Percentiles rank a stretch among this genome's conserved stretches.
Conservation (phyloP, 2,329 filamentous ascomycete species). For the Xylaria sp. region DNA sequence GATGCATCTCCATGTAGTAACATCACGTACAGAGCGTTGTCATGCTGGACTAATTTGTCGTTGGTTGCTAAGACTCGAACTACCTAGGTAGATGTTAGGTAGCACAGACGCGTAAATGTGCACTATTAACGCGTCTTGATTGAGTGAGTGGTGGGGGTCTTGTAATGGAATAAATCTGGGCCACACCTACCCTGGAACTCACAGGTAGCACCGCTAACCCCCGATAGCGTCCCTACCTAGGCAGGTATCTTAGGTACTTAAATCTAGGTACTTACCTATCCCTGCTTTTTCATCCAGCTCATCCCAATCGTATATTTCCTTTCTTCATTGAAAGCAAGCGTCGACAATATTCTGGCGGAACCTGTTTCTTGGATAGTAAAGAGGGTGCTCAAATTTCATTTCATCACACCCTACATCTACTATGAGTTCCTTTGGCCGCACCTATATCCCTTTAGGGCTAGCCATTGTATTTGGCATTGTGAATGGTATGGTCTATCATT, state of each 20-base stretch:
- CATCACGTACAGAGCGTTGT: slow-evolving; percentile 15
- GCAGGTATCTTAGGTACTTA: neutral
- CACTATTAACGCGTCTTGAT: slow-evolving; percentile 29
- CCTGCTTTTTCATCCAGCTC: neutral
- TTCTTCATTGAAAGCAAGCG: neutral
- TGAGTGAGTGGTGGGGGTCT: slow-evolving; percentile 17
- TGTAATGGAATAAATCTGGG: slow-evolving; percentile 9
- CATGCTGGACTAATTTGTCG: slow-evolving; percentile 24
- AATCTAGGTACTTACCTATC: neutral
- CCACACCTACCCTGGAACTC: neutral
- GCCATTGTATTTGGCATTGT: slow-evolving; percentile 49
- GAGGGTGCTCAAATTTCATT: neutral
- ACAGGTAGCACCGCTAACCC: neutral
- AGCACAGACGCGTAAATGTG: slow-evolving; percentile 33
- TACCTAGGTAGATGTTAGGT: neutral
- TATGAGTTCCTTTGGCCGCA: slow-evolving; percentile 46
- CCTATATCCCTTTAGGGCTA: slow-evolving; percentile 46
- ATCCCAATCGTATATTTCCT: neutral
- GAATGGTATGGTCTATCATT: slow-evolving; percentile 47
- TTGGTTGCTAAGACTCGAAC: neutral
- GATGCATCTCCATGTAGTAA: slow-evolving; percentile 48
- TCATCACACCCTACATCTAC: neutral
- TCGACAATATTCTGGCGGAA: neutral
- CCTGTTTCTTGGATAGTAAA: neutral
- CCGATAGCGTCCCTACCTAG: neutral